These are phyloP conservation scores for Viola odorata DNA, from an alignment of 345 rosid genomes.

Conservation along the genomic window DNA sequence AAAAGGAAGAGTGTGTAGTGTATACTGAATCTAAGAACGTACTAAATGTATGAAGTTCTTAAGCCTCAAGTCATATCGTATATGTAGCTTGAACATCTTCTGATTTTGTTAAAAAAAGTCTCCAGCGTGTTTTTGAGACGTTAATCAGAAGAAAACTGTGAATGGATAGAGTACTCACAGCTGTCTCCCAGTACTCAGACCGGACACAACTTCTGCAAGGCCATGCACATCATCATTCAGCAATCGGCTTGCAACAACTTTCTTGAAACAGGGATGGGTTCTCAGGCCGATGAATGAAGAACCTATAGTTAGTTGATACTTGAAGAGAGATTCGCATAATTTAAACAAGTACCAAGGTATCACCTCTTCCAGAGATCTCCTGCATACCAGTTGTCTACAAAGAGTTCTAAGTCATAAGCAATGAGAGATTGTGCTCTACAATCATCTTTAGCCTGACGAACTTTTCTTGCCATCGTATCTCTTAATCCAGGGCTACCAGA, in stretches of 20 bases:
- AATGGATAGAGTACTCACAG: slow-evolving; percentile 44
- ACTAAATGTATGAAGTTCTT: neutral
- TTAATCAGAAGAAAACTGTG: neutral
- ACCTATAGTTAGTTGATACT: slow-evolving; percentile 7
- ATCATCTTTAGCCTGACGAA: slow-evolving; percentile 71
- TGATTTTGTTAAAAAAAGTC: too few species aligned
- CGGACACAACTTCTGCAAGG: slow-evolving; percentile 70
- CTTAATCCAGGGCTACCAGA: slow-evolving; percentile 88
- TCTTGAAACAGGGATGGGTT: slow-evolving; percentile 58
- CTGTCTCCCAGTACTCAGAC: slow-evolving; percentile 76
- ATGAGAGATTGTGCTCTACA: slow-evolving; percentile 48
- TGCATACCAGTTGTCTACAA: slow-evolving; percentile 65
- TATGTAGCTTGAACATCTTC: too few species aligned
- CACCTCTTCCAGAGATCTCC: slow-evolving; percentile 83
- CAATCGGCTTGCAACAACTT: slow-evolving; percentile 50
- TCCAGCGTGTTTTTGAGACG: neutral
- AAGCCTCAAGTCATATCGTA: too few species aligned
- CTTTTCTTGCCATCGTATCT: slow-evolving; percentile 46
- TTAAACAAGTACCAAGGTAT: slow-evolving; percentile 3
- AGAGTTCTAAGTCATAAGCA: slow-evolving; percentile 51
- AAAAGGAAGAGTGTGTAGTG: neutral
- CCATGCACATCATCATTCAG: slow-evolving; percentile 44
- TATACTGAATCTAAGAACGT: neutral
- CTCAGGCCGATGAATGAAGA: slow-evolving; percentile 54
- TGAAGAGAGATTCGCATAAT: neutral